Base-by-base conservation (phyloP, 1,139 yeast genomes). In the Meyerozyma smithsonii region DNA sequence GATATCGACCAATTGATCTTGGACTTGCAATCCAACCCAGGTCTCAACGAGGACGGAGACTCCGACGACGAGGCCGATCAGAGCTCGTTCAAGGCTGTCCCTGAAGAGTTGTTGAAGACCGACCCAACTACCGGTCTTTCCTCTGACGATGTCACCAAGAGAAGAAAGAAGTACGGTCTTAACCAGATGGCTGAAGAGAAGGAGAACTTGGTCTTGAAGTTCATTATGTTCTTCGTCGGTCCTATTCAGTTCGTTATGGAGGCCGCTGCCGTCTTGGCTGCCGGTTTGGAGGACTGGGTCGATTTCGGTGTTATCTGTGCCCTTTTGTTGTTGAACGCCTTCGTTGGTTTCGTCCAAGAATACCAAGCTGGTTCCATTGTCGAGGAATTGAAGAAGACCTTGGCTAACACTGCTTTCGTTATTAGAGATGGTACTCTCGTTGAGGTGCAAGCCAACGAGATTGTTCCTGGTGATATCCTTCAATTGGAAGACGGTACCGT, bases 221-320 rank as follows among this genome's bases (percentile, higher is more conserved):
- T 90, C 66, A 63, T 86, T 59, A 81, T 82, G 88, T 90, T 88
- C 78, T 90, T 90, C 66, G 86, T 90, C 52, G 97, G 97, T 73
- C 97, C 97, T 55, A 89, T 90, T 68, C 97, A 90, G 76, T 90
- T 90, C 82, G 97, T 90, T 65, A 90, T 90, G 97, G 97, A 89
- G 74, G 89, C 95, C 64, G 97, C 97, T 60, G 97, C 97, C 58
- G 79, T 89, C 49, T 78, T 90, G 67, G 97, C 97, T 58, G 96
- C 96, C 52, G 97, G 97, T 84, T 79, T 90, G 61, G 94, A 88
- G 73, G 97, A 89, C 74, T 90, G 97, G 97, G 96, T 90, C 62
- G 97, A 89, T 79, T 89, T 89, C 76, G 97, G 97, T 80, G 97
- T 90, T 66, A 89, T 90, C 62, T 81, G 88, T 69, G 97, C 85